These are phyloP conservation scores for Cyphellophora europaea DNA, from an alignment of 2,329 filamentous ascomycete species.

Conservation along the genomic window DNA sequence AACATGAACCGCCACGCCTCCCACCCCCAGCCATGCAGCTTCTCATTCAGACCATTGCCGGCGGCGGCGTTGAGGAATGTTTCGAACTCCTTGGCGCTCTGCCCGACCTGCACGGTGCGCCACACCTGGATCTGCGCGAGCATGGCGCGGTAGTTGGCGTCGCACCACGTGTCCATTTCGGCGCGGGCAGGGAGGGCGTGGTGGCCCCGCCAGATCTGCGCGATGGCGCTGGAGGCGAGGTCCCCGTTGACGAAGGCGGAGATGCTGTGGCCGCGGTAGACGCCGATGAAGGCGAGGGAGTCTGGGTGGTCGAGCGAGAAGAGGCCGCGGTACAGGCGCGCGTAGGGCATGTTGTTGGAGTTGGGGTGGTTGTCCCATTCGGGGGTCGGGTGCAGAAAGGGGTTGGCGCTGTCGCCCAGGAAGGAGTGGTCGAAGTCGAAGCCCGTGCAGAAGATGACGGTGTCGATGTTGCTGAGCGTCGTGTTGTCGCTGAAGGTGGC, in stretches of 20 bases:
- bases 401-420: constrained; percentile 19
- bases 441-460: constrained; percentile 28
- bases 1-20: neutral
- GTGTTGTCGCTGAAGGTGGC: neutral
- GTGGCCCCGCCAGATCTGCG: constrained; percentile 23
- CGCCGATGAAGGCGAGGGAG: constrained; percentile 24
- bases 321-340: constrained; percentile 24
- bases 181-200: constrained; percentile 9
- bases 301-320: constrained; percentile 21
- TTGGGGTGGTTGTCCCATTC: neutral
- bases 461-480: constrained; percentile 19
- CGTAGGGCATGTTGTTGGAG: constrained; percentile 4
- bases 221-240: constrained; percentile 21
- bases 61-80: constrained; percentile 21
- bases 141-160: neutral
- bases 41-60: constrained; percentile 22
- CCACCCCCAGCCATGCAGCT: constrained; percentile 21
- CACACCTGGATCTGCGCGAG: neutral
- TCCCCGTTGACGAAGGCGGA: constrained; percentile 22
- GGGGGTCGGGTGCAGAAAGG: constrained; percentile 8
- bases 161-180: constrained; percentile 20
- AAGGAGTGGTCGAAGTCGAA: constrained; percentile 22
- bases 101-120: neutral
- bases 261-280: constrained; percentile 3
- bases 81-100: constrained; percentile 6